Evolutionary conservation across 495 filamentous ascomycete genomes (phyloP).

Genomic region (Penicillium coffeae): DNA sequence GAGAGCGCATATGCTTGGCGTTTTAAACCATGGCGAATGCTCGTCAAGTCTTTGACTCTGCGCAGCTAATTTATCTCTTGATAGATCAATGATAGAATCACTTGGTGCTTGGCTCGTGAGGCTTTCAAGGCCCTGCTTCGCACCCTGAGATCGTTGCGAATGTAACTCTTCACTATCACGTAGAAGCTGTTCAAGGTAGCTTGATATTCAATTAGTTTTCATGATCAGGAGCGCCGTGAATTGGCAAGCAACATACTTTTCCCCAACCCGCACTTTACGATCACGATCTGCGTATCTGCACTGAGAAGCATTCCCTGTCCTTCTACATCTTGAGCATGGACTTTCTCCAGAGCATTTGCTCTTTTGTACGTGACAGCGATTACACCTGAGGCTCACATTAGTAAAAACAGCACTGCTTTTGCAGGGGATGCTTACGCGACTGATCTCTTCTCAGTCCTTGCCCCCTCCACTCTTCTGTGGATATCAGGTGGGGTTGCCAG

Average conservation of each 20-base stretch:
- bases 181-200: constrained; percentile 30
- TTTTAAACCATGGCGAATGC: constrained; percentile 34
- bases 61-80: no score
- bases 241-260: constrained; percentile 22
- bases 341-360: constrained; percentile 40
- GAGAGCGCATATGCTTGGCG: constrained; percentile 25
- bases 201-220: constrained; percentile 5
- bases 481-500: neutral
- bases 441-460: constrained; percentile 12
- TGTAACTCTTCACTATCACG: constrained; percentile 31
- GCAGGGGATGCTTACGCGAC: constrained; percentile 5
- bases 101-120: no score
- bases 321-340: constrained; percentile 34
- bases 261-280: constrained; percentile 34
- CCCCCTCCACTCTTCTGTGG: neutral
- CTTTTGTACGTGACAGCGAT: constrained; percentile 38
- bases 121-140: neutral
- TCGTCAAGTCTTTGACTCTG: constrained; percentile 8
- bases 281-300: constrained; percentile 36
- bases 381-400: constrained; percentile 21
- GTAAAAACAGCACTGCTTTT: neutral
- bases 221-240: neutral
- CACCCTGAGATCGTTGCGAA: constrained; percentile 9
- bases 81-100: no score
- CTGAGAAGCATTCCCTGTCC: constrained; percentile 25